Evolutionary conservation across 805 yeast species (phyloP), one percentile per base, ranked within the genome.

Genomic region (Torulaspora gathmanii): DNA sequence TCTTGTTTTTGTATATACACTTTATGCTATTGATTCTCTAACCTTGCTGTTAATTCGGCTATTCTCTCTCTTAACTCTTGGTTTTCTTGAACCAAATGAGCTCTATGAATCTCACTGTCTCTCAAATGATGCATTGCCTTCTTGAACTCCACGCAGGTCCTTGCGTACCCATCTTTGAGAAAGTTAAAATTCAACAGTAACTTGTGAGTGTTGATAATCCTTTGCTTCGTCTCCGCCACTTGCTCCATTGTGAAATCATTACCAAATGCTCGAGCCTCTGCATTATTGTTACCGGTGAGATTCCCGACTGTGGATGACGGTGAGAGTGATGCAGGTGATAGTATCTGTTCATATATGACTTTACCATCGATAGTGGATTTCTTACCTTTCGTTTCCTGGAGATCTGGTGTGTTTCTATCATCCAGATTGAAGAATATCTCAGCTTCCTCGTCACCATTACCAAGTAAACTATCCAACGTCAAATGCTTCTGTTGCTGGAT

Each of bases 251-350:
- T 59, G 34, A 50, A 62, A 40, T 60, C 61, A 28, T 59, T 59
- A 15, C 64, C 56, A 10, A 54, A 42, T 46, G 58, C 58, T 13
- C 15, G n/a, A n/a, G 9, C 30, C n/a, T 27, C 30, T 27, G 51
- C 52, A 13, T 40, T 8, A 11, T 16, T 36, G 20, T 41, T 33
- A 20, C 27, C 37, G 12, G 44, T 29, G 12, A 27, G 23, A 31
- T 45, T 37, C 15, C 52, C 52, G 46, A 52, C 53, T 27, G 53
- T 56, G 39, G 67, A 60, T 5, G 57, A 51, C 8, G 72, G 67
- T 10, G 67, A 54, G 22, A 68, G 45, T 1, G 72, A 68, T 19
- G 57, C 70, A 3, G 73, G 73, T 6, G 71, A 62, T 22, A 67
- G 50, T 13, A 55, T 43, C n/a, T 53, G 53, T 27, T 54, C 55